phyloP scores from a whole-genome alignment of 192 early-diverging fungal genomes.

The Entomortierella parvispora region DNA sequence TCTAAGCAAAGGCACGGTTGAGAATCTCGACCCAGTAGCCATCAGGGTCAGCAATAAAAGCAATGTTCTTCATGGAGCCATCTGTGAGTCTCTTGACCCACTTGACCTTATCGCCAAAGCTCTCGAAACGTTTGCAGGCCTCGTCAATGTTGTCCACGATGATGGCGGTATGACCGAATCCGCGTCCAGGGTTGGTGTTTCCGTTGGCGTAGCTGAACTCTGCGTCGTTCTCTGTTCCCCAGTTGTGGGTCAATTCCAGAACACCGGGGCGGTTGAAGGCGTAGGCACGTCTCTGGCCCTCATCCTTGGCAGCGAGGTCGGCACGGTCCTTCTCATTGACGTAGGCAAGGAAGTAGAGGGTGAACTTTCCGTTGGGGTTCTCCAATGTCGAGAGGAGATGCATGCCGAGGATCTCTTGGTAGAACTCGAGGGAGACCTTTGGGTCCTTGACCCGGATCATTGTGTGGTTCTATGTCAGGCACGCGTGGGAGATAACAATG shows the following conservation, averaged over 20 bases:
- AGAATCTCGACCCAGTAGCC: slow-evolving; percentile 83
- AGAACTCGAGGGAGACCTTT: slow-evolving; percentile 77
- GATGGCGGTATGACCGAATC: slow-evolving; percentile 88
- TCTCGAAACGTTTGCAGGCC: slow-evolving; percentile 79
- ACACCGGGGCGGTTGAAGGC: slow-evolving; percentile 75
- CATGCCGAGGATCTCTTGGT: slow-evolving; percentile 82
- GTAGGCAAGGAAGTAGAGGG: slow-evolving; percentile 83
- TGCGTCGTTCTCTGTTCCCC: slow-evolving; percentile 78
- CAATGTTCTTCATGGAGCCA: slow-evolving; percentile 85
- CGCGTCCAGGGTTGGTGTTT: slow-evolving; percentile 74
- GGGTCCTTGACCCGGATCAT: slow-evolving; percentile 91
- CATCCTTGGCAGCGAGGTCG: slow-evolving; percentile 58
- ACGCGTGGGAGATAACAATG: not conserved
- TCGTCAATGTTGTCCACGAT: slow-evolving; percentile 82
- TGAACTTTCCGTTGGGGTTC: slow-evolving; percentile 58
- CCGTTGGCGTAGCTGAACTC: slow-evolving; percentile 74
- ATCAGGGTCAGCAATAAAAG: slow-evolving; percentile 87
- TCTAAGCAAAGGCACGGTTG: slow-evolving; percentile 26
- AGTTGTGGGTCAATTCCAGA: slow-evolving; percentile 89
- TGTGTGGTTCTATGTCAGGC: slow-evolving; percentile 84
- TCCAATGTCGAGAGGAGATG: slow-evolving; percentile 63
- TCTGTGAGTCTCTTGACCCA: slow-evolving; percentile 81
- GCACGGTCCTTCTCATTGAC: slow-evolving; percentile 58
- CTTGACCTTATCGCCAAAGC: slow-evolving; percentile 75
- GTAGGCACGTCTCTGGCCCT: slow-evolving; percentile 58